Evolutionary conservation across 2,329 filamentous ascomycete genomes (phyloP), one percentile per base, ranked within the genome.

Genomic region (Fusarium dimerum): DNA sequence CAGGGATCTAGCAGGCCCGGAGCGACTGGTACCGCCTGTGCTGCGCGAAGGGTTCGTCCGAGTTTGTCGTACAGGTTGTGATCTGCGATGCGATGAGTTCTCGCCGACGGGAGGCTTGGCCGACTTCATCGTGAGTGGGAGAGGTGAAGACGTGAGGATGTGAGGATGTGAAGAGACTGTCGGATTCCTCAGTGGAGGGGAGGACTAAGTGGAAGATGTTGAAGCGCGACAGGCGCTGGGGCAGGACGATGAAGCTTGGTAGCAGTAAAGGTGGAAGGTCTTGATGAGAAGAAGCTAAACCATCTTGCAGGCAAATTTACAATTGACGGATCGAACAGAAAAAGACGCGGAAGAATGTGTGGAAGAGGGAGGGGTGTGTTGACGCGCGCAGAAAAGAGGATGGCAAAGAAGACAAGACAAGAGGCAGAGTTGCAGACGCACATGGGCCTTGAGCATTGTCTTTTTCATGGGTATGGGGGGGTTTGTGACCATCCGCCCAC

Each of bases 61-160:
- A 65, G 84, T 81, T 71, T 87, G 84, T 57, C 84, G 84, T 63
- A 83, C 76, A 44, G 84, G 85, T 65, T 87, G 84, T 51, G 82
- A 81, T 69, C 84, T 78, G 64, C 84, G 80, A 72, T 76, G 78
- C 55, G 81, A 79, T 54, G 73, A 65, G 41, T 71, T 66, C 48
- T 78, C 75, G 43, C 66, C 66, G 39, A 74, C 68, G 50, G 74
- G 66, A 26, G 74, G 71, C 63, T 82, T 84, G 45, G 78, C 77
- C 43, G 80, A 78, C 71, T 82, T 85, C 82, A 85, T 85, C 39
- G 64, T 71, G 57, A 57, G 49, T 47, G 53, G 52, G 75, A 80
- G 57, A 50, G 49, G 26, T 46, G 44, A 36, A 50, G 44, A 59
- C 48, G 49, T 48, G 51, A 62, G 43, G 52, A 56, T 56, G 49